Evolutionary conservation across 345 rosid species (phyloP), one percentile per base, ranked within the genome.

Genomic region (Anacardium occidentale): DNA sequence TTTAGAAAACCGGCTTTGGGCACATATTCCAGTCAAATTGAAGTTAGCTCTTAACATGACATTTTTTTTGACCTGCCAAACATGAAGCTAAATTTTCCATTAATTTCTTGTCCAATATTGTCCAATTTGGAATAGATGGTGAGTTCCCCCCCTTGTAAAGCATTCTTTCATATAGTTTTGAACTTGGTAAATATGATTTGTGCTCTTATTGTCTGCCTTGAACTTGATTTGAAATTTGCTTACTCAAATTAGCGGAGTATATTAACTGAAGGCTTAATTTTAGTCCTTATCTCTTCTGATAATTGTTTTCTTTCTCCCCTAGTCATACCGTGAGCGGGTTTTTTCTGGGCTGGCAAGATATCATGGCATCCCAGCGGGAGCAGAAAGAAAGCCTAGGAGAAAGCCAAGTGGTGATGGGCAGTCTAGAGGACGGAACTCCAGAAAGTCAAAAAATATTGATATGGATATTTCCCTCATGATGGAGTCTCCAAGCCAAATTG

Each of bases 251-350:
- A 14, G 32, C 45, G 12, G 21, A 69, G 18, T 18, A 25, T 42
- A 10, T 34, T 42, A 8, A 21, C n/a, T 37, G 42, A 37, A 37
- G 21, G 47, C 50, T 32, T 37, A n/a, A 5, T 10, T 53, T 26
- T 18, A 37, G 17, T 24, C 25, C 25, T 9, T 40, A 7, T 13
- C 2, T n/a, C 22, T 59, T 64, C 42, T 64, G 63, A 57, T 75
- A 62, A 40, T 17, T 52, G 44, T 72, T 44, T 53, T 32, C 24
- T 73, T 81, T 75, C 77, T 51, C 71, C 21, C 12, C 40, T 62
- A 87, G 98, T 86, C 74, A 73, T 94, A 94, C 73, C 97, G 98
- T 6, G 82, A 85, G 47, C 83, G 94, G 40, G 97, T 94, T 72
- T 78, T 80, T 77, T 79, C 90, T 60, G 96, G 86, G 66, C 79